Evolutionary conservation across 345 rosid genomes (phyloP).

Genomic region (Citrus medica): DNA sequence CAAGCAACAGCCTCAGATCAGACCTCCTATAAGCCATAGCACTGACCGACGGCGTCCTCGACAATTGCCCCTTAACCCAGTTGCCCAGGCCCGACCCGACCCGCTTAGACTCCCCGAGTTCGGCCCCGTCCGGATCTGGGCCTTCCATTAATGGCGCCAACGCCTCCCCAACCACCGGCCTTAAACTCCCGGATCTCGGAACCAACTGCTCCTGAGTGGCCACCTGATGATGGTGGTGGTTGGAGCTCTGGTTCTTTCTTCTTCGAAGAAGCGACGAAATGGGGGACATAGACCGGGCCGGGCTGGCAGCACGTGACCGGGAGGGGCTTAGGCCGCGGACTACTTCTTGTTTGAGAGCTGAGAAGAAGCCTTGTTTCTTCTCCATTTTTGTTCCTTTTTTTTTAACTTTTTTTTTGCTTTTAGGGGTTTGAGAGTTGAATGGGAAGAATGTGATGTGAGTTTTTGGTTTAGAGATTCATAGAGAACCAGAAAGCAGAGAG

Average conservation of each 20-base stretch:
- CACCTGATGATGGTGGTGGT: slow-evolving; percentile 32
- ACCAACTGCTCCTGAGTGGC: slow-evolving; percentile 46
- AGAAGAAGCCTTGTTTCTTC: slow-evolving; percentile 84
- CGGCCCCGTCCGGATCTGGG: slow-evolving; percentile 81
- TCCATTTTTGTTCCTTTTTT: slow-evolving; percentile 47
- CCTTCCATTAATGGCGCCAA: slow-evolving; percentile 81
- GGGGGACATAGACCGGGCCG: slow-evolving; percentile 53
- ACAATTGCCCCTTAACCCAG: slow-evolving; percentile 79
- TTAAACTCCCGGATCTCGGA: slow-evolving; percentile 72
- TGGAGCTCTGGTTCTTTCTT: slow-evolving; percentile 32
- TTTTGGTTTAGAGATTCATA: not conserved
- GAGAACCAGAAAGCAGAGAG: not conserved
- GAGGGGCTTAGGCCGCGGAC: slow-evolving; percentile 86
- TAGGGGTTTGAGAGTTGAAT: not conserved
- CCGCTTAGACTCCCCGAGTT: slow-evolving; percentile 43
- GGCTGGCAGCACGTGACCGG: slow-evolving; percentile 61
- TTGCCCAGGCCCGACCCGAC: slow-evolving; percentile 76
- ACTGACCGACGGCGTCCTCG: slow-evolving; percentile 55
- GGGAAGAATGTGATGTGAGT: not conserved
- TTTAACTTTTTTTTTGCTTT: too few relatives aligned
- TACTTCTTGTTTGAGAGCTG: slow-evolving; percentile 78
- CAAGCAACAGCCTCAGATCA: slow-evolving; percentile 78
- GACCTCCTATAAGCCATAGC: slow-evolving; percentile 49
- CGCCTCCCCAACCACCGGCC: slow-evolving; percentile 56
- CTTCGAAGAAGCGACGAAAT: slow-evolving; percentile 48